Evolutionary conservation across 768 basidiomycete species (phyloP).

Genomic region (Ramaria sp.): DNA sequence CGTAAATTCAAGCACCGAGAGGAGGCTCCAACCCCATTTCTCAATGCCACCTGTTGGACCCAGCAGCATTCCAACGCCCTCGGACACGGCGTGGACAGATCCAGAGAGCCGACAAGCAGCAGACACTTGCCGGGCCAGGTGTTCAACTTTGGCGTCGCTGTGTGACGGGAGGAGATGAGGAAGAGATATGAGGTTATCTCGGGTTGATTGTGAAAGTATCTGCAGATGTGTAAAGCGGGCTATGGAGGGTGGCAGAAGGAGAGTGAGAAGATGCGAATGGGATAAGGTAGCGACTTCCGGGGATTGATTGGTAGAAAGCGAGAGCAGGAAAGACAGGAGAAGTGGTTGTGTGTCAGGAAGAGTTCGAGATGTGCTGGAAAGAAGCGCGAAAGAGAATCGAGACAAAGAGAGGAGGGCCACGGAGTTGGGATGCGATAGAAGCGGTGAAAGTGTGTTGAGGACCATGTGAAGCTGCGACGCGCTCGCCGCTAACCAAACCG

Average conservation of each 20-base stretch:
- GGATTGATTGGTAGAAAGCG: conserved; percentile 52
- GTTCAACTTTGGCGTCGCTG: conserved; percentile 65
- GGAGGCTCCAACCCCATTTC: conserved; percentile 83
- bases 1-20: conserved; percentile 69
- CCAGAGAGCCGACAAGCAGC: conserved; percentile 51
- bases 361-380: conserved; percentile 46
- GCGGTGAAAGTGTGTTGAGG: conserved; percentile 59
- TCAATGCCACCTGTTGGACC: conserved; percentile 80
- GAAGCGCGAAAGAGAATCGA: conserved; percentile 40
- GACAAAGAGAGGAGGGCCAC: conserved; percentile 49
- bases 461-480: conserved; percentile 77
- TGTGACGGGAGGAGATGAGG: conserved; percentile 62
- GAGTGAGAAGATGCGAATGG: conserved; percentile 30
- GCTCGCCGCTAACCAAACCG: conserved; percentile 74
- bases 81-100: conserved; percentile 34
- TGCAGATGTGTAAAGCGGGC: conserved; percentile 38
- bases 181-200: conserved; percentile 53
- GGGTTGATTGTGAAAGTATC: conserved; percentile 49
- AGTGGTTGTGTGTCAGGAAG: conserved; percentile 59
- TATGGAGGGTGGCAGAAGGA: conserved; percentile 32
- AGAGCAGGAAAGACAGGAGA: conserved; percentile 61
- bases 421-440: conserved; percentile 62
- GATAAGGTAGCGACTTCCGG: conserved; percentile 41
- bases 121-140: conserved; percentile 54
- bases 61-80: conserved; percentile 49